Conservation (phyloP, 129 eudicot species). For the Calendula officinalis region DNA sequence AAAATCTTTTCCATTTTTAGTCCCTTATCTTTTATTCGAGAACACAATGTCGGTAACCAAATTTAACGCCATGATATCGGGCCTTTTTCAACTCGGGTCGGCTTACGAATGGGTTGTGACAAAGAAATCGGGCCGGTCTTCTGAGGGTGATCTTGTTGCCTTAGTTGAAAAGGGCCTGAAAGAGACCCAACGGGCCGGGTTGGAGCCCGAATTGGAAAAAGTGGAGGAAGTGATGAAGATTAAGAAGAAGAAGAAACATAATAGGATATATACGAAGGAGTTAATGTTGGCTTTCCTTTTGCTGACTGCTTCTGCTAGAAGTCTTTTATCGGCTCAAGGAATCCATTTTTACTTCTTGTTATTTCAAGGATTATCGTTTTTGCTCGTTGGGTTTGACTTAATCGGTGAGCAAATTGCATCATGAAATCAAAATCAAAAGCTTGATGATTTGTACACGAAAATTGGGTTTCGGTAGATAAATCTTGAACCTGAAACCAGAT, state of each 20-base stretch:
- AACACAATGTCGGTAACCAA: conserved; percentile 97
- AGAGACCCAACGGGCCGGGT: conserved; percentile 34
- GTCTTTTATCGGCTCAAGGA: conserved; percentile 91
- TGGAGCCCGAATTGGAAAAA: conserved; percentile 46
- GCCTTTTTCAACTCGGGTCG: conserved; percentile 88
- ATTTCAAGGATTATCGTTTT: conserved; percentile 84
- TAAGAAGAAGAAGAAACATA: conserved; percentile 50
- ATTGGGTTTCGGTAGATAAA: conserved; percentile 26
- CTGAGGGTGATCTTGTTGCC: conserved; percentile 72
- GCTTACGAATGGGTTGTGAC: conserved; percentile 97
- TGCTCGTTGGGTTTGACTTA: conserved; percentile 91
- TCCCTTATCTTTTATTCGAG: conserved; percentile 87
- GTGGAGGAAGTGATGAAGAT: conserved; percentile 38
- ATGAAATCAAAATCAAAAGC: neutral
- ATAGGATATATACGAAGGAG: conserved; percentile 85
- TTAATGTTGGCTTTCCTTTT: conserved; percentile 77
- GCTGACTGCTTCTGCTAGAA: conserved; percentile 78
- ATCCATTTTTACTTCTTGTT: conserved; percentile 94
- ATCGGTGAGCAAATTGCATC: conserved; percentile 86
- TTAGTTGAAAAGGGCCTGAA: conserved; percentile 45
- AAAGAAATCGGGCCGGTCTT: conserved; percentile 93
- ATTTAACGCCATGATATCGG: conserved; percentile 96
- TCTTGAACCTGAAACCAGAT: conserved; percentile 24
- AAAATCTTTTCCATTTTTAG: conserved; percentile 84
- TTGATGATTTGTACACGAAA: conserved; percentile 19